phyloP scores from a whole-genome alignment of 805 yeast genomes.

The Barnettozyma siamensis region DNA sequence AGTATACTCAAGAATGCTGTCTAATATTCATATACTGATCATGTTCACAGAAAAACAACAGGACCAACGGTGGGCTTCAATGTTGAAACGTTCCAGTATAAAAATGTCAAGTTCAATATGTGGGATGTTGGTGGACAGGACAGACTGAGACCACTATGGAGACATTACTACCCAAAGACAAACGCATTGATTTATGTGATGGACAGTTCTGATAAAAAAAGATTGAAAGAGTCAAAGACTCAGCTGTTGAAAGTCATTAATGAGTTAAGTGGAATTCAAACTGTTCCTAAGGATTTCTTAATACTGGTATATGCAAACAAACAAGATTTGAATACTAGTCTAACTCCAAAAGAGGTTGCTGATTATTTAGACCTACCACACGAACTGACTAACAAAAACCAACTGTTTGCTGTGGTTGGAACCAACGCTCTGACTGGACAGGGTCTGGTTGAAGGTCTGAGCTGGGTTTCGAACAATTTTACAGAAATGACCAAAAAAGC shows the following conservation, averaged over 20 bases:
- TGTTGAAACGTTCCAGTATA: constrained; percentile 79
- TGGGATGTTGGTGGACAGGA: constrained; percentile 98
- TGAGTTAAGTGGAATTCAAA: constrained; percentile 53
- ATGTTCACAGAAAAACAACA: constrained; percentile 42
- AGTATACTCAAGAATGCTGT: constrained; percentile 1
- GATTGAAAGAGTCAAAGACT: constrained; percentile 71
- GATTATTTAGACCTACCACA: constrained; percentile 60
- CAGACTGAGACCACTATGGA: constrained; percentile 86
- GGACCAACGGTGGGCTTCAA: constrained; percentile 95
- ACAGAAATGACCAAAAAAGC: not conserved
- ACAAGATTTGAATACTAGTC: constrained; percentile 89
- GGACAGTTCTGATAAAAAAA: constrained; percentile 67
- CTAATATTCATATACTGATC: no score
- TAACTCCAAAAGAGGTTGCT: constrained; percentile 81
- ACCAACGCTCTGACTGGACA: constrained; percentile 87
- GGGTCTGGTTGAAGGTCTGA: constrained; percentile 80
- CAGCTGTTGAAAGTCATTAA: constrained; percentile 73
- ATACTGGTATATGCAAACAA: constrained; percentile 86
- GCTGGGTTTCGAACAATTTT: constrained; percentile 73
- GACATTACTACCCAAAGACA: constrained; percentile 92
- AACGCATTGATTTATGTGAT: constrained; percentile 88
- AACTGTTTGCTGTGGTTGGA: constrained; percentile 89
- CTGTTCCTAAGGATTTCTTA: constrained; percentile 60
- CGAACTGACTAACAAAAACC: constrained; percentile 47
- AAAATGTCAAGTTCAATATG: constrained; percentile 77